Base-by-base conservation (phyloP, 2,329 filamentous ascomycete species). In the Talaromyces amestolkiae region DNA sequence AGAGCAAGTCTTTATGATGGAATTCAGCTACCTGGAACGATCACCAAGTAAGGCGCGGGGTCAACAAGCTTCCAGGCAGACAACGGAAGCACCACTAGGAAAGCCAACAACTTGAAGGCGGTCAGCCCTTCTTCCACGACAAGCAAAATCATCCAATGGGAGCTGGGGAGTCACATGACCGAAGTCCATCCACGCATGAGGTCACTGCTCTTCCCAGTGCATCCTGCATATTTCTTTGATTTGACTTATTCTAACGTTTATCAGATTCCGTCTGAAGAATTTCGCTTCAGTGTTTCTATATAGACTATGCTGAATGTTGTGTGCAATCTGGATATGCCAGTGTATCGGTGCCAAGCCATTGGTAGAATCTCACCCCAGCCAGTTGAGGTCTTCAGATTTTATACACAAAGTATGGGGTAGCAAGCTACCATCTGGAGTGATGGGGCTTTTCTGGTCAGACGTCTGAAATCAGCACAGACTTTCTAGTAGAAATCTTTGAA, bases 1-100 rank as follows among this genome's bases (percentile, higher is more conserved):
- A 19, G n/a, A 37, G 33, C 19, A 56, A 15, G 33, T 3, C n/a
- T 24, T 24, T 56, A 37, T 59, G 51, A 58, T 63, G 51, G 43
- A 49, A 22, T 22, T 15, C 51, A 39, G 39, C 39, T n/a, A 35
- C 33, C 53, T 56, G 33, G 31, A 35, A 33, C 41, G 39, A 22
- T 58, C 37, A 56, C 22, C 37, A 63, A 41, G 39, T 17, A 63
- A 49, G 41, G 33, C 61, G 61, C 61, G 61, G 61, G 61, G 61
- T 49, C 53, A 58, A 49, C 53, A 63, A 63, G 61, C 61, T 58
- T 24, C 33, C 60, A 62, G 47, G n/a, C 39, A 59, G 56, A 59
- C 59, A n/a, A 10, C 60, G 61, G 61, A 45, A 63, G 51, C 37
- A 63, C 47, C 49, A 33, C 49, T 53, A 33, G 49, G 49, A 53